Conservation (phyloP, 139 green algal species). For the Coelastrella sp. region DNA sequence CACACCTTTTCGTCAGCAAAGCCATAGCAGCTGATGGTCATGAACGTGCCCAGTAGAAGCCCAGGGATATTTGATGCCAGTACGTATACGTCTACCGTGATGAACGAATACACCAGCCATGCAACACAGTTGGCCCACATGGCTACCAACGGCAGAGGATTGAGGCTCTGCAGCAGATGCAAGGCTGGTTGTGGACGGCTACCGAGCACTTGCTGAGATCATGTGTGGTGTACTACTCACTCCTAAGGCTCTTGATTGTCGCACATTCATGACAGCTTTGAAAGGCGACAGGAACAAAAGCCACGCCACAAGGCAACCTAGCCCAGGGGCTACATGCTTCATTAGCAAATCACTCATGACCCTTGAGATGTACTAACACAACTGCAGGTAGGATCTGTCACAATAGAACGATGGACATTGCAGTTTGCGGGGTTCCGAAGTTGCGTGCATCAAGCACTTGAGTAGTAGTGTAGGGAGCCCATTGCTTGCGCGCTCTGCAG, state of each 20-base stretch:
- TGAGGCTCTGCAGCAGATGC: slow-evolving; percentile 31
- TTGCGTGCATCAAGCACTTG: no score
- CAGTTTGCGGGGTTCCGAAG: no score
- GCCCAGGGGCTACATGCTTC: slow-evolving; percentile 37
- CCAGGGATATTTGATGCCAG: slow-evolving; percentile 43
- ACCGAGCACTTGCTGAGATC: no score
- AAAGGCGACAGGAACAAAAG: slow-evolving; percentile 29
- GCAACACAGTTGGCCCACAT: slow-evolving; percentile 50
- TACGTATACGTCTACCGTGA: slow-evolving; percentile 40
- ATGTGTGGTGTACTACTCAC: background rate
- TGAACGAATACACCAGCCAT: slow-evolving; percentile 49
- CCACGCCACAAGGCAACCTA: slow-evolving; percentile 34
- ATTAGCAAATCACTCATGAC: slow-evolving; percentile 31
- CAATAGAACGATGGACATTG: no score
- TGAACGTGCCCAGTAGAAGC: slow-evolving; percentile 14
- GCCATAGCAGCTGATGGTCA: slow-evolving; percentile 42
- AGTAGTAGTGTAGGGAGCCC: no score
- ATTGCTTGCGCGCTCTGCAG: no score
- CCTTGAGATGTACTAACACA: no score
- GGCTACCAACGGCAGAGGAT: slow-evolving; percentile 40
- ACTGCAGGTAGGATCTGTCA: no score
- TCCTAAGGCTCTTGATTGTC: slow-evolving; percentile 15
- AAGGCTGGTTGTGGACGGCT: no score
- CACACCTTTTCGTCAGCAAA: slow-evolving; percentile 44
- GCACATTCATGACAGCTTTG: slow-evolving; percentile 37